Evolutionary conservation across 257 asterid genomes (phyloP), one percentile per base, ranked within the genome.

Genomic region (Nicotiana obtusifolia): DNA sequence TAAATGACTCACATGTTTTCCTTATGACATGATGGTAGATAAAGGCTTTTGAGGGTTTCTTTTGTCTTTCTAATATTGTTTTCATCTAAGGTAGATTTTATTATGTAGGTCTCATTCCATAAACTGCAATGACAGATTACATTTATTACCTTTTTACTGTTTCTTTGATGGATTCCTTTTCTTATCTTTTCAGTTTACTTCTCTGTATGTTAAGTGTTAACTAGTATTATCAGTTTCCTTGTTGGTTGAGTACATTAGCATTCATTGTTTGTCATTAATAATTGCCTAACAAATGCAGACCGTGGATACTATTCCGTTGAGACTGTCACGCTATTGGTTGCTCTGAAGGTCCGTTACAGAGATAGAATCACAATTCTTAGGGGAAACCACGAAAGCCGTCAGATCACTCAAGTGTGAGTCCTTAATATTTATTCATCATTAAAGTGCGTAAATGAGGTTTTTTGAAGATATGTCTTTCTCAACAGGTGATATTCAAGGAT

Each of bases 271-370:
- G 71, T 80, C 87, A 26, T 69, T 81, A 31, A 77, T 35, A 68
- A 80, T 80, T 83, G 33, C 61, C 84, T 76, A 65, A 83, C 83
- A 62, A 76, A 82, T 89, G 93, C 98, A 95, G 99, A 95, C 86
- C 99, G 99, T 86, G 99, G 98, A 60, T 95, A 95, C 92, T 95
- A 95, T 87, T 95, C 98, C 0, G 98, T 95, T 92, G 98, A 95
- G 92, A 95, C 99, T 10, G 99, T 95, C 88, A 83, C 98, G 9
- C 97, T 95, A 77, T 89, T 95, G 82, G 99, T 95, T 89, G 97
- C 99, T 84, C 84, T 93, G 86, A 95, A 95, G 91, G 99, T 95
- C 85, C 98, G 98, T 35, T 90, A 95, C 84, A 91, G 98, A 86
- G 99, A 95, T 84, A 91, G 99, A 90, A 87, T 95, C 90, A 95